Evolutionary conservation across 2,329 filamentous ascomycete genomes (phyloP).

Genomic region (Xylaria sp.): DNA sequence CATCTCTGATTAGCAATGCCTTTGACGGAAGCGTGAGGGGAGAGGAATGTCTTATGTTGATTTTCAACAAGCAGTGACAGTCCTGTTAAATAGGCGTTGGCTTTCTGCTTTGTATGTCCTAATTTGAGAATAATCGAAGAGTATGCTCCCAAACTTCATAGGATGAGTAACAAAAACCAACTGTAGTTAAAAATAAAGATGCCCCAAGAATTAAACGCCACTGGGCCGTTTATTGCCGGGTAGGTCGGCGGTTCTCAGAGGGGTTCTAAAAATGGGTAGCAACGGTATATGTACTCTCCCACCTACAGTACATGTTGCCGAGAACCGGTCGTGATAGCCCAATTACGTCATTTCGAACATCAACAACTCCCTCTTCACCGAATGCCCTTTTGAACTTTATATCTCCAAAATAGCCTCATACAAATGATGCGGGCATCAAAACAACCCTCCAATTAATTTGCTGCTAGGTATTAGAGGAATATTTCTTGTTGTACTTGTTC

Average conservation of each 20-base stretch:
- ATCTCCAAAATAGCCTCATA: not conserved
- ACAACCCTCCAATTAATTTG: not conserved
- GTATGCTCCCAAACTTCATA: no score
- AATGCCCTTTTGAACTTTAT: not conserved
- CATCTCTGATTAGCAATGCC: not conserved
- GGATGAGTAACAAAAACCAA: not conserved
- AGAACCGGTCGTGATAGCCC: conserved; percentile 15
- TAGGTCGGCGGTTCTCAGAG: conserved; percentile 5
- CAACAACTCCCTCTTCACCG: not conserved
- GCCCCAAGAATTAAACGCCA: no score
- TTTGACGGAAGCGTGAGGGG: no score
- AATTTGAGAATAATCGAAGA: not conserved
- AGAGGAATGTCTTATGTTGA: not conserved
- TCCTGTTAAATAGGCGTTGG: not conserved
- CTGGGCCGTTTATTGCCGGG: not conserved
- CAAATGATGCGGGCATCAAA: not conserved
- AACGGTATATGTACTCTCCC: not conserved
- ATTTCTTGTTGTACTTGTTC: not conserved
- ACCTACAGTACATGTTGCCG: conserved; percentile 7
- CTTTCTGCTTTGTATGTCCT: not conserved
- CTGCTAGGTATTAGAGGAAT: not conserved
- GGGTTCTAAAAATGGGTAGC: not conserved
- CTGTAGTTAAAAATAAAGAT: conserved; percentile 10
- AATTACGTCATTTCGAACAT: conserved; percentile 31
- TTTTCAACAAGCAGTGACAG: not conserved